These are phyloP conservation scores for Rhodotorula sp. DNA, from an alignment of 1,284 basidiomycete genomes.

Conservation along the genomic window DNA sequence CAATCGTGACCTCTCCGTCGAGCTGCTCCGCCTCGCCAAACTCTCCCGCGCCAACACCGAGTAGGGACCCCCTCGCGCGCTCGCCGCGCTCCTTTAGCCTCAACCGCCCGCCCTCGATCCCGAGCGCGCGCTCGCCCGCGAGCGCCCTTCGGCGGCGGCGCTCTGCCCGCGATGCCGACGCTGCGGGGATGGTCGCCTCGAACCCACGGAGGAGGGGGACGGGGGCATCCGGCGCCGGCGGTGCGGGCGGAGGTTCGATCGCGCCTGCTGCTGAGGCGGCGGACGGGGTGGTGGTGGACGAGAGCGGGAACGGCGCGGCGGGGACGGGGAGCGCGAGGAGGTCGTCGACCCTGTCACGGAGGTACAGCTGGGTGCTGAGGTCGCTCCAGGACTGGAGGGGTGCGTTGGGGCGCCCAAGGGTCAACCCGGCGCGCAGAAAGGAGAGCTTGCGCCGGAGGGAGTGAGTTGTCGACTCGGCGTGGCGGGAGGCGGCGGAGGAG, in stretches of 20 bases:
- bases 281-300: not conserved
- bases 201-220: slow-evolving; percentile 72
- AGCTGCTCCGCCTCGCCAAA: slow-evolving; percentile 61
- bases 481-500: not conserved
- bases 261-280: not conserved
- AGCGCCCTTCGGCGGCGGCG: slow-evolving; percentile 68
- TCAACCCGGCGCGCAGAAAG: slow-evolving; percentile 56
- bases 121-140: slow-evolving; percentile 62
- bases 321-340: slow-evolving; percentile 42
- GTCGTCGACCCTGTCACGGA: slow-evolving; percentile 44
- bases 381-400: slow-evolving; percentile 47
- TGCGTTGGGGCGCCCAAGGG: slow-evolving; percentile 62
- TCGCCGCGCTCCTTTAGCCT: slow-evolving; percentile 77
- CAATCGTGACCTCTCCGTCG: slow-evolving; percentile 52
- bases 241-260: slow-evolving; percentile 16
- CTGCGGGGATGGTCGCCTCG: slow-evolving; percentile 85
- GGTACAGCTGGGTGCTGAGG: slow-evolving; percentile 51
- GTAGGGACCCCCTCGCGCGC: slow-evolving; percentile 71
- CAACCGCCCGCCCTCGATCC: slow-evolving; percentile 62
- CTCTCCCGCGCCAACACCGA: slow-evolving; percentile 54
- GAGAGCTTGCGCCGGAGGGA: slow-evolving; percentile 26
- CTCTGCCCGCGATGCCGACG: slow-evolving; percentile 72
- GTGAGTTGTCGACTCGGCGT: slow-evolving; percentile 4
- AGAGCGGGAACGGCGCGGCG: slow-evolving; percentile 31
- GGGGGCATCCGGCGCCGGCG: slow-evolving; percentile 23